Percentiles rank a stretch among this genome's conserved stretches.
phyloP scores from a whole-genome alignment of 495 filamentous ascomycete genomes.

The Wilcoxina mikolae region DNA sequence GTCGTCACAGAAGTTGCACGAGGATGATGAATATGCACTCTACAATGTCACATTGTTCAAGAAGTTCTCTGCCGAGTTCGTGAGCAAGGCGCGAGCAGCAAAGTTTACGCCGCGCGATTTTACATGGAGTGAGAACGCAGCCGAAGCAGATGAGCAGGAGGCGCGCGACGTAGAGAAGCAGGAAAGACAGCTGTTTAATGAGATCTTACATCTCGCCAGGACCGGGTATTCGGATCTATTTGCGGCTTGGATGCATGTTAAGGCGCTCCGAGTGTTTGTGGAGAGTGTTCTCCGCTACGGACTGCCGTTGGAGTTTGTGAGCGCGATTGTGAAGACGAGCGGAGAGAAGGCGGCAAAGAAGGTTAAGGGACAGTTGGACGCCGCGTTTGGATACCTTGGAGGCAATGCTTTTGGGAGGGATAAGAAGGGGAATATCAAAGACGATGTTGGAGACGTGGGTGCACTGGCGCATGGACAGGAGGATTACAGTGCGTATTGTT shows the following conservation, averaged over 20 bases:
- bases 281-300: slow-evolving; percentile 94
- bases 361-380: slow-evolving; percentile 65
- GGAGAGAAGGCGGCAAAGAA: slow-evolving; percentile 57
- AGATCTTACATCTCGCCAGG: slow-evolving; percentile 70
- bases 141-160: slow-evolving; percentile 73
- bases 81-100: slow-evolving; percentile 74
- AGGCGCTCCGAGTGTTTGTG: slow-evolving; percentile 85
- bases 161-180: slow-evolving; percentile 62
- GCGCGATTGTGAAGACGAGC: background rate
- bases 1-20: slow-evolving; percentile 57
- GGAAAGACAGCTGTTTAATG: slow-evolving; percentile 75
- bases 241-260: slow-evolving; percentile 86
- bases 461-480: slow-evolving; percentile 33
- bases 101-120: slow-evolving; percentile 91
- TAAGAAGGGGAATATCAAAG: slow-evolving; percentile 82
- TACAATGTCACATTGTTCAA: slow-evolving; percentile 88
- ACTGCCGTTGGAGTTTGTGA: background rate
- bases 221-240: slow-evolving; percentile 87
- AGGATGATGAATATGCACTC: slow-evolving; percentile 75
- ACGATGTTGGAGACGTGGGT: slow-evolving; percentile 50
- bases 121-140: slow-evolving; percentile 78
- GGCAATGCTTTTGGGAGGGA: slow-evolving; percentile 90
- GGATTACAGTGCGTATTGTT: slow-evolving; percentile 93
- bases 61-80: slow-evolving; percentile 70
- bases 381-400: slow-evolving; percentile 76